Evolutionary conservation across 108 stramenopile species (phyloP).

Genomic region (Schizochytrium sp.): DNA sequence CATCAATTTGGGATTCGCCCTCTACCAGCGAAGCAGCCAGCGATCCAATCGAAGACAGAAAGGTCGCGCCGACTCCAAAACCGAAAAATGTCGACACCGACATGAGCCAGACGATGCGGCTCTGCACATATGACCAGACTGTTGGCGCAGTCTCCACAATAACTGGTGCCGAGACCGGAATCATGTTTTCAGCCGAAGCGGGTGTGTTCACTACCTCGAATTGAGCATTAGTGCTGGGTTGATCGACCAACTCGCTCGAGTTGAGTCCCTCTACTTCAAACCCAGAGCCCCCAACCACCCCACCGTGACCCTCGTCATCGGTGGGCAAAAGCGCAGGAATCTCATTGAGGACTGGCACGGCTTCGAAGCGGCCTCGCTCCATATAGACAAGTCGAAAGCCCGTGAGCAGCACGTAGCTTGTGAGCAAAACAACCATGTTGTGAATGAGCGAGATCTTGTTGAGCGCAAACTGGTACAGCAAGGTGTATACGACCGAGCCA

Average conservation of each 20-base stretch:
- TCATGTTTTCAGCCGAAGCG: no score
- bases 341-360: background rate
- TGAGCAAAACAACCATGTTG: background rate
- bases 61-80: background rate
- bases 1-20: background rate
- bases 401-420: background rate
- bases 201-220: no score
- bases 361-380: background rate
- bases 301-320: no score
- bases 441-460: no score
- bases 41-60: background rate
- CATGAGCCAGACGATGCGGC: background rate
- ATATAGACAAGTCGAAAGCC: background rate
- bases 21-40: background rate
- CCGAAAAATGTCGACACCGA: background rate
- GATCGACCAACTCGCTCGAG: no score
- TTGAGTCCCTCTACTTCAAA: no score
- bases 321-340: no score
- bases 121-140: background rate
- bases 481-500: background rate
- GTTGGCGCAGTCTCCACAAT: no score
- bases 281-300: no score
- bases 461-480: background rate
- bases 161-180: no score
- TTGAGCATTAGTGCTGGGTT: no score